Percentiles rank a stretch among this genome's conserved stretches.
Evolutionary conservation across 257 asterid species (phyloP).

Genomic region (Dorcoceras hygrometricum): DNA sequence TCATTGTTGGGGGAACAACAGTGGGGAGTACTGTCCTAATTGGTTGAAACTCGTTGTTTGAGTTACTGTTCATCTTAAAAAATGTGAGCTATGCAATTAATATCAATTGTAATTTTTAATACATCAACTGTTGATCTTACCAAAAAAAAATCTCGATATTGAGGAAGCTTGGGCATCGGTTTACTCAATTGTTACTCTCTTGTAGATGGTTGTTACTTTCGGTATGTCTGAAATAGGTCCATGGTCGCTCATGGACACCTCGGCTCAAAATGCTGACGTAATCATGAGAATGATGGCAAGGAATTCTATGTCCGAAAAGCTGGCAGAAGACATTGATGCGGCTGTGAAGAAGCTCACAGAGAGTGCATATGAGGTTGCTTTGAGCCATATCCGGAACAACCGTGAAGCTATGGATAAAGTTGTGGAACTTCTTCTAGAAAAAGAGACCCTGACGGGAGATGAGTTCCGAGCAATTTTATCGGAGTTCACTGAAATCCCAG

Average conservation of each 20-base stretch:
- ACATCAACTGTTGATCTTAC: background rate
- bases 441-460: slow-evolving; percentile 88
- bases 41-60: background rate
- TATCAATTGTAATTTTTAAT: no score
- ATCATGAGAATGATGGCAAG: slow-evolving; percentile 99
- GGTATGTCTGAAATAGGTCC: slow-evolving; percentile 98
- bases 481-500: slow-evolving; percentile 75
- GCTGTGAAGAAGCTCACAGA: slow-evolving; percentile 83
- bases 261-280: slow-evolving; percentile 77
- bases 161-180: background rate
- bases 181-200: background rate
- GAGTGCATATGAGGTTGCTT: slow-evolving; percentile 74
- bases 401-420: slow-evolving; percentile 92
- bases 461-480: slow-evolving; percentile 89
- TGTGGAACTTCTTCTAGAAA: slow-evolving; percentile 86
- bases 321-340: slow-evolving; percentile 87
- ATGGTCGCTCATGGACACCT: slow-evolving; percentile 83
- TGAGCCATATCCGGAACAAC: slow-evolving; percentile 68
- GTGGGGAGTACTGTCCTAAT: background rate
- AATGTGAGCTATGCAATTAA: background rate
- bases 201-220: slow-evolving; percentile 88
- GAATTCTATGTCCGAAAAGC: slow-evolving; percentile 94
- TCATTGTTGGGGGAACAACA: background rate
- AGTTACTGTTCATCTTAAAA: background rate
- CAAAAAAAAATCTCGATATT: no score